phyloP scores from a whole-genome alignment of 2,329 filamentous ascomycete species.

The Nigrospora osmanthi region DNA sequence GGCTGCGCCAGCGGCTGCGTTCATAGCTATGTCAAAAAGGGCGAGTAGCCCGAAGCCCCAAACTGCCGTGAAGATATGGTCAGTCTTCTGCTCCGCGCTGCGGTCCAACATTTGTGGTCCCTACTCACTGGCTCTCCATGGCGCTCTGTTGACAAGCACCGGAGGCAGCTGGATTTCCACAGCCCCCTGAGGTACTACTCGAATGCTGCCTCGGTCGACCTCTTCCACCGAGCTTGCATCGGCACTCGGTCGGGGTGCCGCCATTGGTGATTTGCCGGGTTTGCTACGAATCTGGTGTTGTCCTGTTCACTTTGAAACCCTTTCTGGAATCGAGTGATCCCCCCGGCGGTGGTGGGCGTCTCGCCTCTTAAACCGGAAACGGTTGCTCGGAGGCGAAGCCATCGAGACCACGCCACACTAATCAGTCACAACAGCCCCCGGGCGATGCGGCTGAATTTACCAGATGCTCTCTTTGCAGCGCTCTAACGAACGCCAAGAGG shows the following conservation, averaged over 20 bases:
- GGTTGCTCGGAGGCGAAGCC: no score
- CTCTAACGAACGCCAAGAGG: not conserved
- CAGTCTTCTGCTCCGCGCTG: no score
- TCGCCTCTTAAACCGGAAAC: no score
- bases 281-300: no score
- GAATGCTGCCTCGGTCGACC: not conserved
- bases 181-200: conserved; percentile 1
- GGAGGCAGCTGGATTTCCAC: not conserved
- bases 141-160: not conserved
- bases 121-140: conserved; percentile 1
- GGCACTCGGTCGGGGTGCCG: not conserved
- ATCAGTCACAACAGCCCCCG: no score
- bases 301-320: no score
- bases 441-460: no score
- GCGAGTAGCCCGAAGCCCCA: not conserved
- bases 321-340: no score
- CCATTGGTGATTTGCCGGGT: no score
- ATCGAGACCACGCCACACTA: no score
- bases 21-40: conserved; percentile 1
- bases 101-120: no score
- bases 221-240: conserved; percentile 1
- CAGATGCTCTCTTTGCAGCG: not conserved
- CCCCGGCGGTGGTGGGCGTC: no score
- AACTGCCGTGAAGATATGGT: not conserved
- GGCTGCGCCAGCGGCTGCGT: not conserved